Base-by-base conservation (phyloP, 352 stramenopile species). In the Phytophthora pseudosyringae region DNA sequence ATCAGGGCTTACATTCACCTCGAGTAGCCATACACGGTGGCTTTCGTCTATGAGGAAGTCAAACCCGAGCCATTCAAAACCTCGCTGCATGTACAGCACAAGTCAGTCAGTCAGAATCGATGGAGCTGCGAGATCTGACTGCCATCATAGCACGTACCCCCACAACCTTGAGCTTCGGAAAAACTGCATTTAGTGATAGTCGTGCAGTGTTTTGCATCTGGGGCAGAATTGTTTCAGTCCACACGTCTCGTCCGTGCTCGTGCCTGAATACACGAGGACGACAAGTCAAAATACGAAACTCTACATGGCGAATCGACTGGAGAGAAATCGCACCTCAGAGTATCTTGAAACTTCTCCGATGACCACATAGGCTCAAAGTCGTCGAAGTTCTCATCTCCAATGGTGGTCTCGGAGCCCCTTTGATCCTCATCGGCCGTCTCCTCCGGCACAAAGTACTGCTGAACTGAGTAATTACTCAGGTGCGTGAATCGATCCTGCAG, bases 1-100 rank as follows among this genome's bases (percentile, higher is more conserved):
- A 55, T 97, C 89, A 0, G 89, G 89, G 64, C 85, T 95, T 6
- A 97, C 86, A 56, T 97, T 97, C 15, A 95, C 89, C 45, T 97
- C 89, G 2, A 97, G 69, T 5, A 97, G 73, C 86, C 85, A 95
- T 18, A 86, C 75, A 8, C 49, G 62, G 16, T 82, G 44, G 18
- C 67, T 55, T 26, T 82, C 72, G 28, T 93, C 88, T 9, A 97
- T 52, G 33, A 97, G 45, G 32, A 95, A 93, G 61, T 96, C 88
- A 26, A 95, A 84, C 0, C 88, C 88, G 26, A 96, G 83, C 88
- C 88, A 96, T 56, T 96, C 88, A 39, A 95, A 95, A 5, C 87
- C 87, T 52, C 66, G 48, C 81, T 94, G 53, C 25, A 45, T n/a
- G 26, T 11, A 33, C 43, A 11, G 62, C 18, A 60, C 49, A 36